Conservation (phyloP, 768 basidiomycete genomes). For the Clitopilus passeckerianus region DNA sequence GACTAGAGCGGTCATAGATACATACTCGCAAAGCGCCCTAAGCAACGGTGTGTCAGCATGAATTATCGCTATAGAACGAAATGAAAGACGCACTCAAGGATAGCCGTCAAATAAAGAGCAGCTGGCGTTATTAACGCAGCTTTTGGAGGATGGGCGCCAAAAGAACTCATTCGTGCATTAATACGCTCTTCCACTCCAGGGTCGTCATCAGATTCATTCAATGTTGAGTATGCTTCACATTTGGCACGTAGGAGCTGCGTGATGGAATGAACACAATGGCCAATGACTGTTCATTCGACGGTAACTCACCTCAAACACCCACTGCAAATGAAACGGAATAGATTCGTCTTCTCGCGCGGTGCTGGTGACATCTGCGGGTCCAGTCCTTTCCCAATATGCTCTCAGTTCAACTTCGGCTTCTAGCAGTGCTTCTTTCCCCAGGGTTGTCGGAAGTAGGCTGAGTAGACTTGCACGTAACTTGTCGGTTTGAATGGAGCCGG, state of each 20-base stretch:
- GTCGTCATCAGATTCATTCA: slow-evolving; percentile 80
- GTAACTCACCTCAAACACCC: slow-evolving; percentile 65
- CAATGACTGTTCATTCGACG: slow-evolving; percentile 7
- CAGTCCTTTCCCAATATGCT: slow-evolving; percentile 81
- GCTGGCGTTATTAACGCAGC: slow-evolving; percentile 69
- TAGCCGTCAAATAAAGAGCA: slow-evolving; percentile 86
- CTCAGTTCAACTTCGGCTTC: slow-evolving; percentile 92
- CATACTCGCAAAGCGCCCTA: slow-evolving; percentile 87
- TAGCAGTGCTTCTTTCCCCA: slow-evolving; percentile 88
- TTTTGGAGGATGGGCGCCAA: slow-evolving; percentile 47
- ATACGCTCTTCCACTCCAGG: slow-evolving; percentile 56
- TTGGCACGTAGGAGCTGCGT: slow-evolving; percentile 72
- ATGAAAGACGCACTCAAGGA: slow-evolving; percentile 72
- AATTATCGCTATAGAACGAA: background rate
- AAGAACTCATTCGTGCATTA: slow-evolving; percentile 52
- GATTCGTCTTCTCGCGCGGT: slow-evolving; percentile 42
- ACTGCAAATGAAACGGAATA: slow-evolving; percentile 63
- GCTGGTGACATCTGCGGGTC: slow-evolving; percentile 21
- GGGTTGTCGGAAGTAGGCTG: slow-evolving; percentile 67
- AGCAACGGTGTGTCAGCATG: slow-evolving; percentile 7
- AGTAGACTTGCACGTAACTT: slow-evolving; percentile 69
- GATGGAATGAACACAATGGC: slow-evolving; percentile 7
- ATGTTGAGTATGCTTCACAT: slow-evolving; percentile 84
- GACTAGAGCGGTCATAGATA: slow-evolving; percentile 13
- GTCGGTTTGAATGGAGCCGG: slow-evolving; percentile 69